Percentiles rank a stretch among this genome's conserved stretches.
Evolutionary conservation across 805 yeast genomes (phyloP).

Genomic region (Myxozyma mucilagina): DNA sequence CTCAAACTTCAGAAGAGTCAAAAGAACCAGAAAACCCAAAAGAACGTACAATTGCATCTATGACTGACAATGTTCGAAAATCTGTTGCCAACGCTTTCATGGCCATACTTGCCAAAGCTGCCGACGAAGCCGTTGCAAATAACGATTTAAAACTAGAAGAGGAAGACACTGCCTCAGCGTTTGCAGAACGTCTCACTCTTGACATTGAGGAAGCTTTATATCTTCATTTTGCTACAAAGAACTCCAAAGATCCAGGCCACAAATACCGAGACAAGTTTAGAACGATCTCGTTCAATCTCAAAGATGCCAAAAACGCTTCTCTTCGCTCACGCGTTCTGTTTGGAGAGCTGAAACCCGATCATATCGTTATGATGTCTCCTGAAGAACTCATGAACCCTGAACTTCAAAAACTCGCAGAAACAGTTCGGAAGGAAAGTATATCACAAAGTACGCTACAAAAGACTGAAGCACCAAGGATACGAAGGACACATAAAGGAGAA

Average conservation of each 20-base stretch:
- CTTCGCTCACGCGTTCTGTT: constrained; percentile 60
- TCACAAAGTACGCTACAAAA: constrained; percentile 65
- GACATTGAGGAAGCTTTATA: constrained; percentile 55
- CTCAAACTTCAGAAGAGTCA: not conserved
- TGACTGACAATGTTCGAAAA: constrained; percentile 45
- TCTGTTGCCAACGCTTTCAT: constrained; percentile 56
- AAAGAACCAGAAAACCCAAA: not conserved
- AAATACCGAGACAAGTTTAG: constrained; percentile 70
- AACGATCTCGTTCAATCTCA: constrained; percentile 60
- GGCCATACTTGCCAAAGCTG: constrained; percentile 45
- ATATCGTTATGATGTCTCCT: constrained; percentile 63
- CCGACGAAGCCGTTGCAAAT: not conserved
- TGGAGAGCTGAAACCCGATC: constrained; percentile 53
- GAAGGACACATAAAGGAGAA: constrained; percentile 87
- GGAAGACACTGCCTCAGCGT: constrained; percentile 38
- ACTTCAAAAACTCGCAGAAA: constrained; percentile 65
- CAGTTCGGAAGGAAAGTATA: constrained; percentile 67
- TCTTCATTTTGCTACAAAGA: constrained; percentile 41
- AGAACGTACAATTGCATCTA: constrained; percentile 5
- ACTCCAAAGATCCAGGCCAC: constrained; percentile 42
- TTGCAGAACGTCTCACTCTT: constrained; percentile 49
- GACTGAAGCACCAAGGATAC: constrained; percentile 61
- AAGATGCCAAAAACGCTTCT: constrained; percentile 55
- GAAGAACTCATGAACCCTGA: constrained; percentile 81
- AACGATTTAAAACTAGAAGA: constrained; percentile 19